These are phyloP conservation scores for Saturnispora sanitii DNA, from an alignment of 805 yeast species.

Conservation along the genomic window DNA sequence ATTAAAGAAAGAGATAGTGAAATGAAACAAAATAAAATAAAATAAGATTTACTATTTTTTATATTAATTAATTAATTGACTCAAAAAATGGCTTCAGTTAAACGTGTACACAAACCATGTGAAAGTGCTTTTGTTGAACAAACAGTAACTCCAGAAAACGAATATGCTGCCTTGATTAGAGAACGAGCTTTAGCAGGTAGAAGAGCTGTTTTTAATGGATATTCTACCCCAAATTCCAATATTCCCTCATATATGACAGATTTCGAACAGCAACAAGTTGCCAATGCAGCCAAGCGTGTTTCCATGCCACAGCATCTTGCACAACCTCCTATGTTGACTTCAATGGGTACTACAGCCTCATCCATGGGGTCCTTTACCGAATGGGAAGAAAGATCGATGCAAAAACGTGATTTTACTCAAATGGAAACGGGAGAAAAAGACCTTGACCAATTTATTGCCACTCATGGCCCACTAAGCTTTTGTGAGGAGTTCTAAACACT, in stretches of 20 bases:
- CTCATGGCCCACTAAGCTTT: slow-evolving; percentile 37
- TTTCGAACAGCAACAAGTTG: slow-evolving; percentile 11
- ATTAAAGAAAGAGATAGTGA: slow-evolving; percentile 1
- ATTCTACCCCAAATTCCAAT: neutral
- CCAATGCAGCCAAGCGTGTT: slow-evolving; percentile 12
- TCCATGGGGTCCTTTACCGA: neutral
- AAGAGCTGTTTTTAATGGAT: slow-evolving; percentile 4
- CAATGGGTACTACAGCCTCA: slow-evolving; percentile 29
- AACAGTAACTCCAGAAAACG: neutral
- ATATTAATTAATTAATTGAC: neutral
- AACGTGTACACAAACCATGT: neutral
- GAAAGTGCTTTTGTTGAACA: neutral
- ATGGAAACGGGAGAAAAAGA: slow-evolving; percentile 5
- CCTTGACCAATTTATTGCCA: slow-evolving; percentile 23
- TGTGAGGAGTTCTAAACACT: slow-evolving; percentile 37
- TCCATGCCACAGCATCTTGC: slow-evolving; percentile 30
- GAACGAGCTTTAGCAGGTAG: slow-evolving; percentile 1
- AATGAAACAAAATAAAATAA: neutral
- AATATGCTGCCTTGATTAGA: neutral
- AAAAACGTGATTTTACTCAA: slow-evolving; percentile 5
- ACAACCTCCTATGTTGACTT: slow-evolving; percentile 32
- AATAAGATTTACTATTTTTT: neutral
- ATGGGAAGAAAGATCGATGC: neutral
- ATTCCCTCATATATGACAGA: slow-evolving; percentile 10
- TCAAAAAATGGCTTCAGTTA: neutral